Evolutionary conservation across 1,139 yeast genomes (phyloP).

Genomic region (Candida sp.): DNA sequence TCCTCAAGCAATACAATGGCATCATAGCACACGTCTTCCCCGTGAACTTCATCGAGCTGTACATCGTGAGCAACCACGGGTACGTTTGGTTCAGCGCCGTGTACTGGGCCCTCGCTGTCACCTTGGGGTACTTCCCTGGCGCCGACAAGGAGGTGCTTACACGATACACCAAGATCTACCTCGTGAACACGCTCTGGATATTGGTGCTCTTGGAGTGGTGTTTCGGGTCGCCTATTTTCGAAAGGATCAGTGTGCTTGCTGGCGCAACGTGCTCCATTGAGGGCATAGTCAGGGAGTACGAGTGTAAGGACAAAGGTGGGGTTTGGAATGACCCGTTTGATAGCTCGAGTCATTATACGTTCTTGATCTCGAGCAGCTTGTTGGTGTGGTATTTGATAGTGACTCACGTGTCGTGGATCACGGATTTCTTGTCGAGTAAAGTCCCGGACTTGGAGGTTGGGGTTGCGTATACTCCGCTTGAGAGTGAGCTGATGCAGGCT

Average conservation of each 20-base stretch:
- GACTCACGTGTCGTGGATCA: conserved; percentile 5
- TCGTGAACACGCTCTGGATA: conserved; percentile 12
- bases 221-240: conserved; percentile 51
- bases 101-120: conserved; percentile 8
- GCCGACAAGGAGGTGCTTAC: conserved; percentile 3
- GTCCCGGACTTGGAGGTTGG: conserved; percentile 7
- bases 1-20: conserved; percentile 16
- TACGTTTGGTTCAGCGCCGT: conserved; percentile 31
- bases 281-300: conserved; percentile 8
- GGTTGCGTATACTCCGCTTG: background rate
- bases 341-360: conserved; percentile 66
- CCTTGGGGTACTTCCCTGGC: conserved; percentile 1
- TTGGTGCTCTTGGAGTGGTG: conserved; percentile 36
- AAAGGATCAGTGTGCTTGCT: conserved; percentile 37
- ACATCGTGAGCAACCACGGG: conserved; percentile 30
- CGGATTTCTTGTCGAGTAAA: conserved; percentile 14
- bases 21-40: conserved; percentile 17
- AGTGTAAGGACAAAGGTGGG: conserved; percentile 26
- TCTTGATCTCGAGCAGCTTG: conserved; percentile 52
- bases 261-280: conserved; percentile 45
- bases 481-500: background rate
- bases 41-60: conserved; percentile 20
- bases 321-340: conserved; percentile 65
- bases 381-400: conserved; percentile 41
- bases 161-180: conserved; percentile 9